These are phyloP conservation scores for Jackrogersella minutella DNA, from an alignment of 495 filamentous ascomycete genomes.

Conservation along the genomic window DNA sequence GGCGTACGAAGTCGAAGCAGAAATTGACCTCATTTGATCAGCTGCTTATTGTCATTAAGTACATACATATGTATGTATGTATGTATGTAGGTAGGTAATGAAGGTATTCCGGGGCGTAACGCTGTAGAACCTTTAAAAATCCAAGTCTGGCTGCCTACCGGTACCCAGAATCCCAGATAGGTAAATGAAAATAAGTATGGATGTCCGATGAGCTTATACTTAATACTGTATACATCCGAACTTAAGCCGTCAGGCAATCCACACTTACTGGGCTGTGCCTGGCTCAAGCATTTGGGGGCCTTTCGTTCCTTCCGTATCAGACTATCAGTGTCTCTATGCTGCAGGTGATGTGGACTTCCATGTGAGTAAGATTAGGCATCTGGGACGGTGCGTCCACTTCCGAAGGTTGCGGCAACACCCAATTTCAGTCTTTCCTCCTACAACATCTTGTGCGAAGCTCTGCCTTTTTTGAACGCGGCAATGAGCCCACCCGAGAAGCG, in stretches of 20 bases:
- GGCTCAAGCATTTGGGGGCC: constrained; percentile 10
- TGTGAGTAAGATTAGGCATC: constrained; percentile 3
- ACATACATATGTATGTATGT: background rate
- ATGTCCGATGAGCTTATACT: constrained; percentile 6
- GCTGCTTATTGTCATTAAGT: background rate
- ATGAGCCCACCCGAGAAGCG: constrained; percentile 49
- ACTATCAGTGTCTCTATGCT: constrained; percentile 10
- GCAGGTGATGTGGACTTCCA: constrained; percentile 21
- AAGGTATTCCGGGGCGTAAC: no score
- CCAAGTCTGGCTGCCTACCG: background rate
- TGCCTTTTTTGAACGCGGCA: constrained; percentile 15
- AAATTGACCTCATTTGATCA: constrained; percentile 48
- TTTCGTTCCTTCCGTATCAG: constrained; percentile 15
- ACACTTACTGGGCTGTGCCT: constrained; percentile 15
- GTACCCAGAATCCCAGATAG: no score
- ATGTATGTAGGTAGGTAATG: background rate
- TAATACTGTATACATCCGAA: constrained; percentile 33
- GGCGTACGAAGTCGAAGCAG: constrained; percentile 61
- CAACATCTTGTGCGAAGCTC: constrained; percentile 5
- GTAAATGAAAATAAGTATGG: no score
- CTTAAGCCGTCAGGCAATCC: constrained; percentile 30
- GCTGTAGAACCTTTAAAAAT: background rate
- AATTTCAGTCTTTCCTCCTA: background rate
- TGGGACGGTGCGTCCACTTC: constrained; percentile 20
- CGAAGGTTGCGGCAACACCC: background rate